Conservation (phyloP, 768 basidiomycete species). For the Lyophyllum decastes region DNA sequence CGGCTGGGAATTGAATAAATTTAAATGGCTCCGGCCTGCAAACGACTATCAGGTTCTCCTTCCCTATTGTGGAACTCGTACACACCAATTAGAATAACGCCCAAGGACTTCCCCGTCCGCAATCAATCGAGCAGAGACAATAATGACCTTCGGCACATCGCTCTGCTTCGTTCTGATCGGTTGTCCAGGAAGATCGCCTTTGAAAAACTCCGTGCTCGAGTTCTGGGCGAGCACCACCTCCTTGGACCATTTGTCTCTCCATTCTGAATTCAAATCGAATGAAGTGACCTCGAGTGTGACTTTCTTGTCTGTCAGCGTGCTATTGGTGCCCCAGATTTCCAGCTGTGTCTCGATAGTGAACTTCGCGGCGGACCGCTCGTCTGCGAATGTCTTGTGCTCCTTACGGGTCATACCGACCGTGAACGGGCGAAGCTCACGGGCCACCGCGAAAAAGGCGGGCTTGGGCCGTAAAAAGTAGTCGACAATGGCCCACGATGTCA, state of each 20-base stretch:
- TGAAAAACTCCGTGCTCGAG: constrained; percentile 82
- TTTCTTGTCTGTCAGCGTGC: constrained; percentile 57
- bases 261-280: constrained; percentile 67
- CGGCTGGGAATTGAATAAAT: constrained; percentile 78
- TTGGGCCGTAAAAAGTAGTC: constrained; percentile 95
- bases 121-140: constrained; percentile 71
- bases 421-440: constrained; percentile 77
- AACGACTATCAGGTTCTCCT: not conserved
- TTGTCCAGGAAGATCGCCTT: constrained; percentile 72
- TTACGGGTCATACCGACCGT: constrained; percentile 88
- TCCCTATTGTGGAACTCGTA: constrained; percentile 6
- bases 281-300: constrained; percentile 64
- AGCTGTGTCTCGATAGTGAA: constrained; percentile 68
- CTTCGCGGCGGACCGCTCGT: constrained; percentile 64
- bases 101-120: constrained; percentile 62
- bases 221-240: constrained; percentile 66
- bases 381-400: constrained; percentile 56
- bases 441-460: constrained; percentile 85
- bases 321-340: constrained; percentile 90
- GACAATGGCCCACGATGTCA: constrained; percentile 90
- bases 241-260: constrained; percentile 52
- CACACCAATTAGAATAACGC: constrained; percentile 76
- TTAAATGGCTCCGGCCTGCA: constrained; percentile 94
- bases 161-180: constrained; percentile 64
- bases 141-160: constrained; percentile 64